Evolutionary conservation across 2,329 filamentous ascomycete species (phyloP).

Genomic region (Phyllosticta capitalensis): DNA sequence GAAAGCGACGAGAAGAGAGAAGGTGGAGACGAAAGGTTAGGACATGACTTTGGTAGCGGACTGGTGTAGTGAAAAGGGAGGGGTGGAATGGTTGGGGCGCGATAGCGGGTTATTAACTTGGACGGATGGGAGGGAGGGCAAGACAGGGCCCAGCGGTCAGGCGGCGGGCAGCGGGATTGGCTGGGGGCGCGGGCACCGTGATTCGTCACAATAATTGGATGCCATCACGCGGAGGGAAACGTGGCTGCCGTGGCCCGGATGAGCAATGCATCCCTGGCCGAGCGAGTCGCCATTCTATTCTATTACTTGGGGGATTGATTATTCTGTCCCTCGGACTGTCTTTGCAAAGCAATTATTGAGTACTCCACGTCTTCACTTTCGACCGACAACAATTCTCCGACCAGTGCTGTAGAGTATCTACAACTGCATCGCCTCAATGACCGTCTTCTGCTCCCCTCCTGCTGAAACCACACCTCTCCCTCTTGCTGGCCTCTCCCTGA

Average conservation of each 20-base stretch:
- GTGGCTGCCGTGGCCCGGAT: background rate
- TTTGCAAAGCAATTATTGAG: no score
- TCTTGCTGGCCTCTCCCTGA: background rate
- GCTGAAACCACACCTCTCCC: background rate
- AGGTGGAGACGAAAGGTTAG: constrained; percentile 6
- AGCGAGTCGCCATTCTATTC: background rate
- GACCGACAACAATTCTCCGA: no score
- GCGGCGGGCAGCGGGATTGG: background rate
- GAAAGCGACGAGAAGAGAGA: constrained; percentile 8
- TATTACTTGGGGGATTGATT: no score
- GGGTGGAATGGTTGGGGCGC: constrained; percentile 1
- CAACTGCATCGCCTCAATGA: no score
- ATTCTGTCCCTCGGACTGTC: no score
- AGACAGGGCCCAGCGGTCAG: no score
- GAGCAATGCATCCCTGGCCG: background rate
- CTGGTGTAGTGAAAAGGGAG: background rate
- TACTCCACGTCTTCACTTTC: no score
- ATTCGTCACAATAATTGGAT: background rate
- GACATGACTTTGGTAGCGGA: constrained; percentile 10
- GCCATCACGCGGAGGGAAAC: background rate
- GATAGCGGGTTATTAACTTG: background rate
- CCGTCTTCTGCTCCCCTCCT: background rate
- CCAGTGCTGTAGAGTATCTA: no score
- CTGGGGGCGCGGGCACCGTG: background rate
- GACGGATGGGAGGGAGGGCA: background rate